phyloP scores from a whole-genome alignment of 202 grass and related monocot genomes.

The Panicum virgatum region DNA sequence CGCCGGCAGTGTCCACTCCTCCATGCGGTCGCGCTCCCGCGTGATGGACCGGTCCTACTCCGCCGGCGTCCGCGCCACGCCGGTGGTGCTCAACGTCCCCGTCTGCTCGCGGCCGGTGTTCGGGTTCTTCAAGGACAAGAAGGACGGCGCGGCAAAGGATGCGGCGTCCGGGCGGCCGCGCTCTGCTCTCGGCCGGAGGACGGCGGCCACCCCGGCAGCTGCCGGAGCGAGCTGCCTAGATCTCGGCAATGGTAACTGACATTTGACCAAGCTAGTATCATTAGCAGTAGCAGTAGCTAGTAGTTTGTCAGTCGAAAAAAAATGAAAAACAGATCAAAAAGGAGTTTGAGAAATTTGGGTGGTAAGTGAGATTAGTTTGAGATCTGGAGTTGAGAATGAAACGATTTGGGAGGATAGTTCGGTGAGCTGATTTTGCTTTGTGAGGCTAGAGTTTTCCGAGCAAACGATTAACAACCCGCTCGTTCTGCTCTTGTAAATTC shows the following conservation, averaged over 20 bases:
- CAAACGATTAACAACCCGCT: background rate
- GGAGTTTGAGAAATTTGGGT: constrained; percentile 10
- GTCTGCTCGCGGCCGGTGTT: constrained; percentile 90
- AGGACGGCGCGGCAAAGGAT: constrained; percentile 49
- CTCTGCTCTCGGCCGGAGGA: constrained; percentile 45
- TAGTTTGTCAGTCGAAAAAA: constrained; percentile 4
- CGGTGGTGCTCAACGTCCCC: constrained; percentile 88
- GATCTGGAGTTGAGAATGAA: background rate
- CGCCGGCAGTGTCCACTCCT: constrained; percentile 59
- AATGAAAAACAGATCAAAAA: constrained; percentile 37
- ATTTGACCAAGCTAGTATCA: constrained; percentile 31
- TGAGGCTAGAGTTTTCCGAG: constrained; percentile 7
- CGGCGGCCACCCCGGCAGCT: background rate
- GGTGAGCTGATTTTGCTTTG: constrained; percentile 25
- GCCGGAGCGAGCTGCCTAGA: constrained; percentile 39
- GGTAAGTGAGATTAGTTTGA: constrained; percentile 20
- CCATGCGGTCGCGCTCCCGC: constrained; percentile 57
- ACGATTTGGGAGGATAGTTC: constrained; percentile 7
- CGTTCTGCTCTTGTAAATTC: constrained; percentile 47
- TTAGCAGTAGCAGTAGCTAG: background rate
- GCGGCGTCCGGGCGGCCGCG: constrained; percentile 24
- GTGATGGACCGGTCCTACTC: constrained; percentile 96
- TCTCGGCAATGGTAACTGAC: constrained; percentile 37
- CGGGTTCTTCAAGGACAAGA: constrained; percentile 87
- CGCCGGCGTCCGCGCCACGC: constrained; percentile 66